Conservation (phyloP, 2,329 filamentous ascomycete species). For the Grosmannia penicillata region DNA sequence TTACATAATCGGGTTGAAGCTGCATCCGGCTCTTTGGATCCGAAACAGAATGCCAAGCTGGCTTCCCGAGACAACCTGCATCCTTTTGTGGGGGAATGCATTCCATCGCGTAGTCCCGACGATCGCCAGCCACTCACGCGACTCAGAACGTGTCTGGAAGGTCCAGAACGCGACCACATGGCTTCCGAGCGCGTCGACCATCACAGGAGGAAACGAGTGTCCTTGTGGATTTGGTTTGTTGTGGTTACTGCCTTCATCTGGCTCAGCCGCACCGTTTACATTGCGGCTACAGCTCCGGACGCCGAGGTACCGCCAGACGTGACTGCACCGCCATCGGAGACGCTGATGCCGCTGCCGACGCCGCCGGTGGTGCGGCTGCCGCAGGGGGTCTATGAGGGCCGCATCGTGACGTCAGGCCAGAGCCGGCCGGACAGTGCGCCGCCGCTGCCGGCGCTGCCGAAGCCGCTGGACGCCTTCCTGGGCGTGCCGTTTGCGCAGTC, state of each 20-base stretch:
- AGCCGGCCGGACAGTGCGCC: conserved; percentile 1
- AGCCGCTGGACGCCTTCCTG: conserved; percentile 28
- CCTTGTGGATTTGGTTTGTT: no score
- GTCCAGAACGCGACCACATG: no score
- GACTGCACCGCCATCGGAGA: neutral
- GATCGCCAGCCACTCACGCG: no score
- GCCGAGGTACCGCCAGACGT: neutral
- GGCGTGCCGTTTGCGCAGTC: conserved; percentile 33
- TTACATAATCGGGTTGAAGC: neutral
- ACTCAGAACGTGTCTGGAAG: no score
- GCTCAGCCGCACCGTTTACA: neutral
- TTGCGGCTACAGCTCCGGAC: neutral
- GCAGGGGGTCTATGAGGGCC: conserved; percentile 26
- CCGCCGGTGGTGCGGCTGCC: conserved; percentile 15
- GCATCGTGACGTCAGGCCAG: conserved; percentile 3
- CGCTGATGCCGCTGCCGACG: neutral
- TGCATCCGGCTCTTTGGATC: neutral
- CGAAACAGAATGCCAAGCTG: neutral
- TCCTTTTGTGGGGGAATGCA: no score
- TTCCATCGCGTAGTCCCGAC: no score
- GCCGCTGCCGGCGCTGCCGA: neutral
- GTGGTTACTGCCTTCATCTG: no score
- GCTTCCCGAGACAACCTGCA: no score
- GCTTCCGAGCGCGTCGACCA: no score
- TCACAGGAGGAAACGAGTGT: no score